Evolutionary conservation across 2,329 filamentous ascomycete species (phyloP).

Genomic region (Diaporthe velutina): DNA sequence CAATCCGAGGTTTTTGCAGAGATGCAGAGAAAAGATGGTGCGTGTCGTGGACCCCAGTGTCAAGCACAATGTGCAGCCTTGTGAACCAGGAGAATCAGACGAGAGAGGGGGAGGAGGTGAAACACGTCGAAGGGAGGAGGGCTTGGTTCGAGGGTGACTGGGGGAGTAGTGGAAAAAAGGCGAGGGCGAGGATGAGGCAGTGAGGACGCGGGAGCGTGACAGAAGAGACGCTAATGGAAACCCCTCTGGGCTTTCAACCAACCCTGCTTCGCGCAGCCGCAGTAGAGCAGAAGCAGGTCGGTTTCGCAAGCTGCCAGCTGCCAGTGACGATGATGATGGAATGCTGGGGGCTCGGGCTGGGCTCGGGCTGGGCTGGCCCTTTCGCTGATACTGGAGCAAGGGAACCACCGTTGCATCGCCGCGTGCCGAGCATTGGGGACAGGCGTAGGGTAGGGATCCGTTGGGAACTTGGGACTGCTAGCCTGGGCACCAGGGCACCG

Average conservation of each 20-base stretch:
- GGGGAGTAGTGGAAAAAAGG: background rate
- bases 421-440: constrained; percentile 16
- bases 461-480: constrained; percentile 10
- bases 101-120: background rate
- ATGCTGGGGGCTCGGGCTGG: constrained; percentile 11
- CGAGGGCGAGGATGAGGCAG: constrained; percentile 26
- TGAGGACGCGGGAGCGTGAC: constrained; percentile 8
- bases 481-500: constrained; percentile 10
- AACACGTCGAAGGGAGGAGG: constrained; percentile 5
- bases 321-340: constrained; percentile 7
- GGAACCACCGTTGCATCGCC: constrained; percentile 18
- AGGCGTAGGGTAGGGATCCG: constrained; percentile 12
- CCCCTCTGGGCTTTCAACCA: background rate
- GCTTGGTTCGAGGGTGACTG: background rate
- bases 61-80: background rate
- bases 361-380: constrained; percentile 19
- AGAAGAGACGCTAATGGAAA: constrained; percentile 6
- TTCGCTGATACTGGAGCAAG: background rate
- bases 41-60: background rate
- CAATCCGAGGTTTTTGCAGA: constrained; percentile 16
- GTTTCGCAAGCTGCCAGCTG: background rate
- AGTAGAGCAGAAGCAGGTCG: background rate
- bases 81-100: constrained; percentile 2
- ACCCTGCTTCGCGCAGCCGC: background rate
- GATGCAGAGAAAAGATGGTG: background rate